A percentile compares a stretch with the other conserved stretches of the same genome.
Conservation (phyloP, 768 basidiomycete genomes). For the Galerina marginata region DNA sequence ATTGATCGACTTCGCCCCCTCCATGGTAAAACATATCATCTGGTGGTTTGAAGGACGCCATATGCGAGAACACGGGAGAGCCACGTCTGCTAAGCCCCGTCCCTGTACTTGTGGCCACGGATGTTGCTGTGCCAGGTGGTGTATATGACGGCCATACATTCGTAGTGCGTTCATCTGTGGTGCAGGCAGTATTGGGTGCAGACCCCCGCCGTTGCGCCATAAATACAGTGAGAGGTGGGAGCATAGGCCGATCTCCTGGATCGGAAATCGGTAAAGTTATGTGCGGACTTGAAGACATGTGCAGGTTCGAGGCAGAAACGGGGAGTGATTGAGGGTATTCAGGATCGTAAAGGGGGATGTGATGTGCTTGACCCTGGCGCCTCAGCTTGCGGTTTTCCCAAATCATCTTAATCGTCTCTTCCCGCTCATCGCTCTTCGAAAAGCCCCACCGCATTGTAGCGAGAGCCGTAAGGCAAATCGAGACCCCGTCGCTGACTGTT, state of each 20-base stretch:
- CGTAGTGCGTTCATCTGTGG: slow-evolving; percentile 51
- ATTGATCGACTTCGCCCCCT: slow-evolving; percentile 54
- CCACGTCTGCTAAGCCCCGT: slow-evolving; percentile 45
- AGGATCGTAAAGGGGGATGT: slow-evolving; percentile 26
- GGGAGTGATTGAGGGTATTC: slow-evolving; percentile 26
- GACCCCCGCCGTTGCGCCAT: slow-evolving; percentile 52
- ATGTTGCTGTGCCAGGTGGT: slow-evolving; percentile 62
- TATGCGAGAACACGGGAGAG: slow-evolving; percentile 47
- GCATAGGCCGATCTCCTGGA: slow-evolving; percentile 47
- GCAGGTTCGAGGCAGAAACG: slow-evolving; percentile 21
- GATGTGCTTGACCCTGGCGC: slow-evolving; percentile 31
- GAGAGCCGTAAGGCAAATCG: slow-evolving; percentile 75
- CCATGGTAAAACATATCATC: slow-evolving; percentile 48
- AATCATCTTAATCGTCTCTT: slow-evolving; percentile 61
- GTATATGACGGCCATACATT: slow-evolving; percentile 68
- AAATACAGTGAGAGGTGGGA: slow-evolving; percentile 49
- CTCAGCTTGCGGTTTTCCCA: slow-evolving; percentile 51
- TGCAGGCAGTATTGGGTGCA: slow-evolving; percentile 56
- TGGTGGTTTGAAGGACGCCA: slow-evolving; percentile 41
- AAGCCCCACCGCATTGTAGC: slow-evolving; percentile 83
- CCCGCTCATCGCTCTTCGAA: slow-evolving; percentile 75
- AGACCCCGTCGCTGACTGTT: slow-evolving; percentile 50
- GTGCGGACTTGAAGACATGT: slow-evolving; percentile 23
- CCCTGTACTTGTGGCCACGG: slow-evolving; percentile 51
- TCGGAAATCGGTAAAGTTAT: slow-evolving; percentile 20